phyloP scores from a whole-genome alignment of 2,329 filamentous ascomycete species.

The Massarina eburnea region DNA sequence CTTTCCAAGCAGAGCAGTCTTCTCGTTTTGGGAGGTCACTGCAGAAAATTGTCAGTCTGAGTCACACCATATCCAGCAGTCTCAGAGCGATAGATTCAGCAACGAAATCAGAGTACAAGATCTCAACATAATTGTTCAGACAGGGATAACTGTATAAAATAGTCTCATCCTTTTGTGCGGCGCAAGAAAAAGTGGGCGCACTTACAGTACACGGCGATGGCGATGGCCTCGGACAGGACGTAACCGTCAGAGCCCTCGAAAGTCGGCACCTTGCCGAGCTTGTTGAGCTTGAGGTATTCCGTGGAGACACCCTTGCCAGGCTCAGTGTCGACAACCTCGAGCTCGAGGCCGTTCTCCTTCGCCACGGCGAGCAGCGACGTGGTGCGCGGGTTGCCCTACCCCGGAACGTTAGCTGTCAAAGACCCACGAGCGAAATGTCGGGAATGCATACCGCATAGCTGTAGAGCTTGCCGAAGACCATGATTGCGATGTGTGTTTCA shows the following conservation, averaged over 20 bases:
- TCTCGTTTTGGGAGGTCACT: constrained; percentile 99
- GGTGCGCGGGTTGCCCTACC: constrained; percentile 84
- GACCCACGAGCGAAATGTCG: too few species aligned
- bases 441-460: constrained; percentile 62
- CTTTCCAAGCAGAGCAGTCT: constrained; percentile 98
- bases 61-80: constrained; percentile 22
- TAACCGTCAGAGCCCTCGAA: constrained; percentile 93
- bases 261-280: constrained; percentile 87
- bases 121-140: constrained; percentile 94
- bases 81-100: constrained; percentile 5
- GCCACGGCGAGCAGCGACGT: constrained; percentile 88
- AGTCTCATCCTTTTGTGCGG: constrained; percentile 68
- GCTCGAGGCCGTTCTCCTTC: constrained; percentile 94
- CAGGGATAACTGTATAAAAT: constrained; percentile 71
- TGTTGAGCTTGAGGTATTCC: constrained; percentile 84
- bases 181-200: constrained; percentile 37
- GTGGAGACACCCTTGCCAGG: constrained; percentile 63
- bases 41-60: constrained; percentile 29
- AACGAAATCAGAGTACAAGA: constrained; percentile 79
- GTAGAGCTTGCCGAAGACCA: constrained; percentile 98
- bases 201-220: constrained; percentile 97
- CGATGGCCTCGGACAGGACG: constrained; percentile 83
- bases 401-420: constrained; percentile 21
- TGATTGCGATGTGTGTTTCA: constrained; percentile 55
- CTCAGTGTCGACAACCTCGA: constrained; percentile 78